A percentile compares a stretch with the other conserved stretches of the same genome.
Conservation (phyloP, 768 basidiomycete species). For the Rhizopogon rudus region DNA sequence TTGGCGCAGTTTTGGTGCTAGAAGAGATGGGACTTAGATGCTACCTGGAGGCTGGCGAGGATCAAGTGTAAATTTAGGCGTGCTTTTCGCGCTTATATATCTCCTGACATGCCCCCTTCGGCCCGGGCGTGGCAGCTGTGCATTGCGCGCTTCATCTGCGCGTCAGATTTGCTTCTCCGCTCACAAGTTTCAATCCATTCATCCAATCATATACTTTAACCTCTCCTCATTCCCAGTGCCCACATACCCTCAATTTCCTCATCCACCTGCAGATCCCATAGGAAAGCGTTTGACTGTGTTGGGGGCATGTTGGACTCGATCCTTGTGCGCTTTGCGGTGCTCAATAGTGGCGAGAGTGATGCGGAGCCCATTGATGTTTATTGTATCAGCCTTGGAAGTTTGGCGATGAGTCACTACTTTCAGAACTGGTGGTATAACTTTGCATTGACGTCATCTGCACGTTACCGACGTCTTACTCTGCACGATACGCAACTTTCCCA, state of each 20-base stretch:
- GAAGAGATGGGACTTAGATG: background rate
- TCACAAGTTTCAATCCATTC: too few species aligned
- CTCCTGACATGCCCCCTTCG: too few species aligned
- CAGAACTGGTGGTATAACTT: background rate
- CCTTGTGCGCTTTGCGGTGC: constrained; percentile 77
- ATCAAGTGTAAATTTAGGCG: too few species aligned
- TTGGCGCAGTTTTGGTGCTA: too few species aligned
- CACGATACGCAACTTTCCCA: constrained; percentile 86
- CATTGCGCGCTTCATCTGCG: too few species aligned
- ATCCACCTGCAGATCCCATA: too few species aligned
- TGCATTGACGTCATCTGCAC: constrained; percentile 31
- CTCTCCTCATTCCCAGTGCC: too few species aligned
- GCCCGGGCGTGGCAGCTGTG: too few species aligned
- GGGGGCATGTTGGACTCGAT: constrained; percentile 77
- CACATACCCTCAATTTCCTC: too few species aligned
- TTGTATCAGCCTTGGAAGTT: constrained; percentile 64
- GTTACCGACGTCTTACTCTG: constrained; percentile 86
- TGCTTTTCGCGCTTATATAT: too few species aligned
- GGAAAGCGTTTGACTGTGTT: constrained; percentile 76
- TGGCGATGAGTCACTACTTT: constrained; percentile 54
- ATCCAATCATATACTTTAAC: too few species aligned
- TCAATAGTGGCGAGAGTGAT: constrained; percentile 57
- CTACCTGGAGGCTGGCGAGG: constrained; percentile 11
- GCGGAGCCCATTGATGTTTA: constrained; percentile 68
- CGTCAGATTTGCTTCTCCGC: too few species aligned